Percentiles rank a stretch among this genome's conserved stretches.
Evolutionary conservation across 495 filamentous ascomycete genomes (phyloP).

Genomic region (Usnea hakonensis): DNA sequence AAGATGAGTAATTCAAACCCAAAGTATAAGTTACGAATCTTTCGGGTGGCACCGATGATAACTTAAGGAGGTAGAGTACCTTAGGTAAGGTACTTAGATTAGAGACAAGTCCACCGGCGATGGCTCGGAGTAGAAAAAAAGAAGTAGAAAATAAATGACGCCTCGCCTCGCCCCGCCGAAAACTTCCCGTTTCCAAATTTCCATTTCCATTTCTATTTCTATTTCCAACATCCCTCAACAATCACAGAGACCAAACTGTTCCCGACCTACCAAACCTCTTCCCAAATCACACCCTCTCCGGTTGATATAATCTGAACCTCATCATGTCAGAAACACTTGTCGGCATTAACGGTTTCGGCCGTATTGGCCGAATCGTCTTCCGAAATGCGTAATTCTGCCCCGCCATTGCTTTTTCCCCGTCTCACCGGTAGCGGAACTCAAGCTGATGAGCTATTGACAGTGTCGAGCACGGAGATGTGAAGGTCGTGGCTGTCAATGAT

Average conservation of each 20-base stretch:
- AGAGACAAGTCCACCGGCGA: neutral
- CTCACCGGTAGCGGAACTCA: conserved; percentile 17
- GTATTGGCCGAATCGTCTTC: conserved; percentile 95
- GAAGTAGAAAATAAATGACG: conserved; percentile 6
- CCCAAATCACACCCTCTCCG: neutral
- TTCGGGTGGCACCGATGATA: neutral
- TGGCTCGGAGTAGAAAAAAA: conserved; percentile 1
- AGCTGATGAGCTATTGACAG: conserved; percentile 43
- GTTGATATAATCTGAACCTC: neutral
- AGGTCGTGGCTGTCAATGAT: conserved; percentile 95
- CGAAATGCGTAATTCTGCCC: conserved; percentile 66
- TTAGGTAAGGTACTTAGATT: too few relatives aligned
- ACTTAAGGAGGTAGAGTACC: neutral
- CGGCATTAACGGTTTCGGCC: conserved; percentile 99
- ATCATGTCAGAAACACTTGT: conserved; percentile 37
- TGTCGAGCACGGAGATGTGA: conserved; percentile 72
- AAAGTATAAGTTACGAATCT: too few relatives aligned
- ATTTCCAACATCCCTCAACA: neutral
- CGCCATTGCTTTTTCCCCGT: conserved; percentile 20
- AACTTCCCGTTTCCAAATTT: neutral
- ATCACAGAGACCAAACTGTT: neutral
- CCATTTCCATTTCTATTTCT: too few relatives aligned
- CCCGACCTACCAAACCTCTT: neutral
- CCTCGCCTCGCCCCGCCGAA: conserved; percentile 3
- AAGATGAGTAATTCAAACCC: neutral